Evolutionary conservation across 2,329 filamentous ascomycete species (phyloP).

Genomic region (Aspergillus fumigatiaffinis): DNA sequence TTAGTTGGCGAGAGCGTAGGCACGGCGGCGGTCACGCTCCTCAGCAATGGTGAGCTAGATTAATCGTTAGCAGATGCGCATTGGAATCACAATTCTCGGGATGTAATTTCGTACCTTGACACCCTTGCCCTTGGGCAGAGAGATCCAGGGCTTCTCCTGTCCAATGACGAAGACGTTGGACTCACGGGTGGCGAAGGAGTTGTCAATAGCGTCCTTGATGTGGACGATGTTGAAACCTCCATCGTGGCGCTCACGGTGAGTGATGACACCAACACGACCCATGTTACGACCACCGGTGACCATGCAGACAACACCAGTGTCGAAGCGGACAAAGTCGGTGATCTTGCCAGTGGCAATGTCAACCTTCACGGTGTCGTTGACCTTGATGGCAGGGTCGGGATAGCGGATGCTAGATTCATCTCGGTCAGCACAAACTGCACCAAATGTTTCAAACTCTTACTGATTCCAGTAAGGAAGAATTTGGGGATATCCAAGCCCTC

Average conservation of each 20-base stretch:
- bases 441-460: constrained; percentile 22
- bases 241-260: constrained; percentile 99
- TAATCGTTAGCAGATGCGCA: constrained; percentile 16
- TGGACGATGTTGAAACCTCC: constrained; percentile 99
- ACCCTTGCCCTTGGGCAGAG: constrained; percentile 99
- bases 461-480: constrained; percentile 28
- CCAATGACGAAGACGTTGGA: constrained; percentile 99
- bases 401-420: constrained; percentile 78
- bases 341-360: constrained; percentile 97
- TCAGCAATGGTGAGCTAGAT: constrained; percentile 85
- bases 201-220: constrained; percentile 99
- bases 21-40: constrained; percentile 97
- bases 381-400: constrained; percentile 96
- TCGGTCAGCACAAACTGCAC: constrained; percentile 33
- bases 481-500: constrained; percentile 19
- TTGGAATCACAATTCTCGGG: neutral
- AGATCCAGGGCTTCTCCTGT: constrained; percentile 98
- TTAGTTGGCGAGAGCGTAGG: constrained; percentile 56
- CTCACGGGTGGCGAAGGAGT: constrained; percentile 99
- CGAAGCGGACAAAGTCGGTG: constrained; percentile 96
- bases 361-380: constrained; percentile 99
- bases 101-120: constrained; percentile 63
- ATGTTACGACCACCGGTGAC: constrained; percentile 99
- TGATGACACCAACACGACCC: constrained; percentile 99
- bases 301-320: constrained; percentile 98